phyloP scores from a whole-genome alignment of 768 basidiomycete species.

The Neoboletus brunneissimus region DNA sequence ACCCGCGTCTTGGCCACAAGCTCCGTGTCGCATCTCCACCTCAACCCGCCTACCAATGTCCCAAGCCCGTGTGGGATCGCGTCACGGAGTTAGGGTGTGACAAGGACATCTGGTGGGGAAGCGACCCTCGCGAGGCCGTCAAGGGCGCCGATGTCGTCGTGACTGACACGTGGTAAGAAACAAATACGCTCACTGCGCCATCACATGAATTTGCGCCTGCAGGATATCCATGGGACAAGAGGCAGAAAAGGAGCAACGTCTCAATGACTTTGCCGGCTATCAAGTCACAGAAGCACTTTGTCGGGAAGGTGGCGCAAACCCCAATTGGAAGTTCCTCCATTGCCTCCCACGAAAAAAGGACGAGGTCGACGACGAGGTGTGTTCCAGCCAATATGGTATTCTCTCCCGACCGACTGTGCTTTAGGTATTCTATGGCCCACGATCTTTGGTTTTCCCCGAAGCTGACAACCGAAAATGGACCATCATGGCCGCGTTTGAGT shows the following conservation, averaged over 20 bases:
- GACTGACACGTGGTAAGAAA: slow-evolving; percentile 89
- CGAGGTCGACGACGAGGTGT: slow-evolving; percentile 95
- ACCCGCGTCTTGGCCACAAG: slow-evolving; percentile 86
- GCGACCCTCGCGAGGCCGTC: slow-evolving; percentile 83
- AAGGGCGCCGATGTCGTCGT: slow-evolving; percentile 89
- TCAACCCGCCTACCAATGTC: slow-evolving; percentile 59
- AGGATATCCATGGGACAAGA: slow-evolving; percentile 99
- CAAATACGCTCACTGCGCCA: not conserved
- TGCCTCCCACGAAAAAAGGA: slow-evolving; percentile 90
- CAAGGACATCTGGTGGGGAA: slow-evolving; percentile 67
- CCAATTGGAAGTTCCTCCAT: slow-evolving; percentile 93
- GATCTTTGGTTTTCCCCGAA: slow-evolving; percentile 90
- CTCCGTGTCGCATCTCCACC: slow-evolving; percentile 82
- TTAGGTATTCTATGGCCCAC: slow-evolving; percentile 89
- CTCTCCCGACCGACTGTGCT: not conserved
- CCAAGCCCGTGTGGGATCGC: slow-evolving; percentile 73
- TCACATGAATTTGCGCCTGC: not conserved
- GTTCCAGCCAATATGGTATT: not conserved
- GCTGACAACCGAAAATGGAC: slow-evolving; percentile 98
- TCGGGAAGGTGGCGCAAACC: slow-evolving; percentile 73
- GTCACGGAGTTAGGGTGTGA: slow-evolving; percentile 75
- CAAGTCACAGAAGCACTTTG: slow-evolving; percentile 92
- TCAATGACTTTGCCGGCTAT: slow-evolving; percentile 86
- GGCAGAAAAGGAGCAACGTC: slow-evolving; percentile 82
- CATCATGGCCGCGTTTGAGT: slow-evolving; percentile 91